Conservation (phyloP, 1,139 yeast species). For the Sugiyamaella xylanicola region DNA sequence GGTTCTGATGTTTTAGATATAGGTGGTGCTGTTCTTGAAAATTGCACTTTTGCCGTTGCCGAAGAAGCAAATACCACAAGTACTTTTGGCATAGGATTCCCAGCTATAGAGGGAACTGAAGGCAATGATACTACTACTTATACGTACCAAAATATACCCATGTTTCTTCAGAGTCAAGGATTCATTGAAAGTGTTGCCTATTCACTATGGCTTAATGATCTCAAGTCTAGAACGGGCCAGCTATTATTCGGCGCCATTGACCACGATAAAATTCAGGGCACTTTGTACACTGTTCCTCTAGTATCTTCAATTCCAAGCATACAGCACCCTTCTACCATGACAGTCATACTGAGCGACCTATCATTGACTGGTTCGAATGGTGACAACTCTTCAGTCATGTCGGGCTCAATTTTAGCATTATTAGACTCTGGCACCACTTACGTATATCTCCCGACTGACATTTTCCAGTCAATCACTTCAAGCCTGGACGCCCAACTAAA, state of each 20-base stretch:
- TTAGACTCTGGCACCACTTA: conserved; percentile 45
- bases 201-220: conserved; percentile 54
- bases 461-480: conserved; percentile 28
- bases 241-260: conserved; percentile 62
- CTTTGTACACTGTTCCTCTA: conserved; percentile 36
- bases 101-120: conserved; percentile 7
- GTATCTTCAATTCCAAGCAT: conserved; percentile 21
- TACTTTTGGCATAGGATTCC: conserved; percentile 21
- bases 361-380: conserved; percentile 22
- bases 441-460: conserved; percentile 36
- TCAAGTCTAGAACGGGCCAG: conserved; percentile 47
- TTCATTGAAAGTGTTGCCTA: conserved; percentile 50
- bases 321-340: conserved; percentile 28
- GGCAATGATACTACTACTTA: neutral
- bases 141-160: conserved; percentile 24
- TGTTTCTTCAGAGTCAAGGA: conserved; percentile 13
- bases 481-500: conserved; percentile 17
- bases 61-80: conserved; percentile 9
- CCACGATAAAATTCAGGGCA: conserved; percentile 54
- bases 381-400: conserved; percentile 16
- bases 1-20: conserved; percentile 56
- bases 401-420: conserved; percentile 32
- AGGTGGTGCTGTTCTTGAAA: conserved; percentile 43
- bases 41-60: conserved; percentile 37
- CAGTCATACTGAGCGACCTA: conserved; percentile 28